Conservation (phyloP, 441 rosid species). For the Bruguiera hainesii region DNA sequence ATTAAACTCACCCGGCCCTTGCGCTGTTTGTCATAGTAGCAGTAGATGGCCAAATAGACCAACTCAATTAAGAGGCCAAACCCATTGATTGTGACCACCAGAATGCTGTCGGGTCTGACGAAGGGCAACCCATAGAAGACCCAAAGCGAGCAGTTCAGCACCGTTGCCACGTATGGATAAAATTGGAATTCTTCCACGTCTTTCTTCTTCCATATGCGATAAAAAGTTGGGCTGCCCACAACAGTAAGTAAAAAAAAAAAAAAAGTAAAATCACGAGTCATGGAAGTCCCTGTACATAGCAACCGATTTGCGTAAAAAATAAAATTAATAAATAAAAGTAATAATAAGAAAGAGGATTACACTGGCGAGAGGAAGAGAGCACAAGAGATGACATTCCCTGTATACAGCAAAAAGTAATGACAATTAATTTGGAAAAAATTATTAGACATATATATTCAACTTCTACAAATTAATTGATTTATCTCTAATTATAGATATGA, state of each 20-base stretch:
- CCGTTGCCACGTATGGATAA: conserved; percentile 53
- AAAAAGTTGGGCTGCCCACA: conserved; percentile 52
- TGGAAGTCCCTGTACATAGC: neutral
- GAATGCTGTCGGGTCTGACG: conserved; percentile 59
- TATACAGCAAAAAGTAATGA: neutral
- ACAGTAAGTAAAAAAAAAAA: no score
- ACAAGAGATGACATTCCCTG: conserved; percentile 25
- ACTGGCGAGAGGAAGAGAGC: conserved; percentile 23
- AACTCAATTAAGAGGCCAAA: conserved; percentile 49
- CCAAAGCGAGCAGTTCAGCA: conserved; percentile 70
- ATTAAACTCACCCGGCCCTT: conserved; percentile 35
- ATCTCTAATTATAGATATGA: no score
- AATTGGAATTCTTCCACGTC: conserved; percentile 66
- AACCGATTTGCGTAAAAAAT: neutral
- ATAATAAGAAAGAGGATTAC: neutral
- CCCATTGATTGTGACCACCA: conserved; percentile 58
- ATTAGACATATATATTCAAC: neutral
- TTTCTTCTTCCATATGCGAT: conserved; percentile 43
- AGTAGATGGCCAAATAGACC: conserved; percentile 39
- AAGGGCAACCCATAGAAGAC: conserved; percentile 66
- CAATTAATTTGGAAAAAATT: neutral
- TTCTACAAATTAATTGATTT: no score
- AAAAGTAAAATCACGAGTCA: no score
- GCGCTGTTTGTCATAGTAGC: conserved; percentile 23
- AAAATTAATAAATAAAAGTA: neutral